These are phyloP conservation scores for Ceratocystis huliohia DNA, from an alignment of 2,329 filamentous ascomycete species.

Conservation along the genomic window DNA sequence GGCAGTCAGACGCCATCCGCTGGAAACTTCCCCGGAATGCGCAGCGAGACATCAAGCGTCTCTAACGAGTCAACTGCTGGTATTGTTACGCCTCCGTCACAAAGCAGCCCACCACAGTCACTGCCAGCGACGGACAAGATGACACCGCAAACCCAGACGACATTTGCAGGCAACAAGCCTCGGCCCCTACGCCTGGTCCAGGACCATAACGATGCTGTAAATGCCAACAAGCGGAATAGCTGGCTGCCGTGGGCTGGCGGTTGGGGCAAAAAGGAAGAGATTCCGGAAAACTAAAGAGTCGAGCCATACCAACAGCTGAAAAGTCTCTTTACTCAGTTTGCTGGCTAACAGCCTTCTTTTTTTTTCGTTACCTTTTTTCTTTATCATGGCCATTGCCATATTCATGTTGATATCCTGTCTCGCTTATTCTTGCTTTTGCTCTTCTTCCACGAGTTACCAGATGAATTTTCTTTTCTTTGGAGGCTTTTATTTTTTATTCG, in stretches of 20 bases:
- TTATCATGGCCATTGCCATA: slow-evolving; percentile 1
- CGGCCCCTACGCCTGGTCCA: slow-evolving; percentile 78
- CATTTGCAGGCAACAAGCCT: slow-evolving; percentile 56
- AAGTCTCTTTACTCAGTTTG: not conserved
- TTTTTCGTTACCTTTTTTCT: not conserved
- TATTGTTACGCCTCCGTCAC: slow-evolving; percentile 34
- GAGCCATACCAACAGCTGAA: not conserved
- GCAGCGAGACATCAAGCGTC: slow-evolving; percentile 50
- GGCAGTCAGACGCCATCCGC: slow-evolving; percentile 33
- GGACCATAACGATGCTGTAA: slow-evolving; percentile 48
- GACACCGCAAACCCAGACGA: slow-evolving; percentile 50
- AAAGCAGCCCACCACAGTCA: slow-evolving; percentile 39
- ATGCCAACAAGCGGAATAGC: slow-evolving; percentile 46
- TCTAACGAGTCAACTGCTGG: slow-evolving; percentile 49
- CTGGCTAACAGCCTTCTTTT: not conserved
- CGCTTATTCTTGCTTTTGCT: slow-evolving; percentile 2
- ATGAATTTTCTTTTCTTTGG: not conserved
- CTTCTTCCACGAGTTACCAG: not conserved
- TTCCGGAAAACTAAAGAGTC: not conserved
- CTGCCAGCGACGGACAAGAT: slow-evolving; percentile 27
- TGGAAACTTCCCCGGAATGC: slow-evolving; percentile 62
- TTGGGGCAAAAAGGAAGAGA: slow-evolving; percentile 41
- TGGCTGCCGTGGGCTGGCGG: slow-evolving; percentile 50
- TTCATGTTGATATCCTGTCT: not conserved
- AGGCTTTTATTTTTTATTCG: slow-evolving; percentile 6